Evolutionary conservation across 2,329 filamentous ascomycete genomes (phyloP), one percentile per base, ranked within the genome.

Genomic region (Aspergillus sp.): DNA sequence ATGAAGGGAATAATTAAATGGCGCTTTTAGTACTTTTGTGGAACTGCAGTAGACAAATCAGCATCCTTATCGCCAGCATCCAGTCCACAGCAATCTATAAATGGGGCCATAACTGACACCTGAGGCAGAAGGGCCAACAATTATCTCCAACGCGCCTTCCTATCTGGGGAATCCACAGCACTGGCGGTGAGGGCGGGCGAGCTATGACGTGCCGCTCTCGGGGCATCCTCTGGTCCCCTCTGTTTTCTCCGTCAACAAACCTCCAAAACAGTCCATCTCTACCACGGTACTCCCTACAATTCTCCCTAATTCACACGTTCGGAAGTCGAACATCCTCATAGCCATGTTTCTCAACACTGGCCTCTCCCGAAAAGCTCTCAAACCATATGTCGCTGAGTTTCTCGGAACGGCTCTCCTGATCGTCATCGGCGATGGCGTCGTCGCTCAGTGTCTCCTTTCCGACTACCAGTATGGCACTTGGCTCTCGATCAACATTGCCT

Each of bases 401-500:
- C 70, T 73, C 12, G 71, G 71, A 0, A 73, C 71, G 0, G 71
- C 70, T 15, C 66, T 73, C 3, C 64, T 73, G 2, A 73, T 73
- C 36, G 70, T 73, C 49, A 70, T 73, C 23, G 71, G 71, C 12
- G 71, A 73, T 52, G 71, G 71, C 23, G 71, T 73, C 5, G 71
- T 73, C 62, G 71, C 71, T 4, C 71, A 73, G 56, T 69, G 68
- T 47, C 59, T 73, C 30, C 63, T 73, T 17, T 73, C 71, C 19
- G 69, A 73, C 53, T 73, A 73, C 58, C 66, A 67, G 17, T 73
- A 73, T 53, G 71, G 71, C 57, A 73, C 71, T 55, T 73, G 71
- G 71, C 36, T 74, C 10, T 74, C 72, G 19, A 74, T 74, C 60
- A 74, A 74, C 58, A 55, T 74, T 5, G 69, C 71, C 32, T 73